Percentiles rank a stretch among this genome's conserved stretches.
These are phyloP conservation scores for Sporothrix curviconia DNA, from an alignment of 2,329 filamentous ascomycete genomes.

Conservation along the genomic window DNA sequence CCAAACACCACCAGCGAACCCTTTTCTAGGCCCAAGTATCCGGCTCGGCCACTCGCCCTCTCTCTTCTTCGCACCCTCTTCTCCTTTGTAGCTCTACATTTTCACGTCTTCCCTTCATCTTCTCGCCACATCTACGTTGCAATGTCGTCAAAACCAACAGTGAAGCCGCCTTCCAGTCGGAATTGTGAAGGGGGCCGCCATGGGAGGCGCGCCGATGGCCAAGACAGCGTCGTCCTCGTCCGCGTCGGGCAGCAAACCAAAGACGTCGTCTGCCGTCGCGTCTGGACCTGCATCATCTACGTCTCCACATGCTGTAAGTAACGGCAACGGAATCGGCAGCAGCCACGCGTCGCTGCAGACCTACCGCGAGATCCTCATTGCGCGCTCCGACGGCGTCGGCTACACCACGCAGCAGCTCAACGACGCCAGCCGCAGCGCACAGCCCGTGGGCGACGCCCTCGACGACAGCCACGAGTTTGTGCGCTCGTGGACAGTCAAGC, in stretches of 20 bases:
- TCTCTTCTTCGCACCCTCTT: too few relatives aligned
- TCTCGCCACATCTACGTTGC: too few relatives aligned
- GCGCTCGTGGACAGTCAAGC: conserved; percentile 20
- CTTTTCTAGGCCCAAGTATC: too few relatives aligned
- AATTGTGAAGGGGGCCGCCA: background rate
- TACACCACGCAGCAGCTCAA: conserved; percentile 21
- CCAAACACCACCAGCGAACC: too few relatives aligned
- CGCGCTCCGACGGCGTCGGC: conserved; percentile 19
- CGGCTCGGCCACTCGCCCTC: too few relatives aligned
- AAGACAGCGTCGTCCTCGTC: background rate
- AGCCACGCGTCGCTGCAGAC: conserved; percentile 4
- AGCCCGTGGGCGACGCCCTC: conserved; percentile 18
- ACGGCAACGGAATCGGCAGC: background rate
- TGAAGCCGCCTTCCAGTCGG: background rate
- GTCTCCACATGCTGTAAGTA: background rate
- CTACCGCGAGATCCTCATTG: conserved; percentile 18
- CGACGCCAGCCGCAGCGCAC: conserved; percentile 19
- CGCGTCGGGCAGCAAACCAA: background rate
- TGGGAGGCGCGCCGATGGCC: background rate
- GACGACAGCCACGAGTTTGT: conserved; percentile 16
- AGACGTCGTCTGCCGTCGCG: background rate
- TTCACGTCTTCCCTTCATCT: too few relatives aligned
- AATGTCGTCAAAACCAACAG: conserved; percentile 3
- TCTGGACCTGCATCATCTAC: background rate
- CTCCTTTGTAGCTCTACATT: background rate